Percentiles rank a stretch among this genome's conserved stretches.
These are phyloP conservation scores for Saccharomycopsis hybrid DNA, from an alignment of 1,139 yeast genomes.

Conservation along the genomic window DNA sequence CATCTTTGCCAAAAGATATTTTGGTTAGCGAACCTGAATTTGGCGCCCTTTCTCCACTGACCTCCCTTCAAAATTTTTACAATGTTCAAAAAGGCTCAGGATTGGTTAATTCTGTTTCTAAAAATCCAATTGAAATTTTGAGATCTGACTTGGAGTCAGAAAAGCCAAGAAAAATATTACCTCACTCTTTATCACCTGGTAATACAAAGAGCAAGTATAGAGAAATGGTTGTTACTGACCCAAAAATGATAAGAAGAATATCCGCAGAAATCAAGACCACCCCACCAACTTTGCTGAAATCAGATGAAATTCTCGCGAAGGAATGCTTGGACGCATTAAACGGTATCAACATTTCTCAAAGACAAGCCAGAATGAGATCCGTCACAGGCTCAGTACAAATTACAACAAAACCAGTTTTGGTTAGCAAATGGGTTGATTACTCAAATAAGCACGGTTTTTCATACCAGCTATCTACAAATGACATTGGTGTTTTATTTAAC, in stretches of 20 bases:
- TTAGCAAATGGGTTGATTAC: constrained; percentile 97
- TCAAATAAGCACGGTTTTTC: constrained; percentile 95
- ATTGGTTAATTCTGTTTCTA: constrained; percentile 36
- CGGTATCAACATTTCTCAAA: constrained; percentile 37
- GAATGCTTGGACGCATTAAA: constrained; percentile 38
- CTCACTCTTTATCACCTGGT: constrained; percentile 87
- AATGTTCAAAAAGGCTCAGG: constrained; percentile 62
- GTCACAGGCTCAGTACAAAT: constrained; percentile 23
- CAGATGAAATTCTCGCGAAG: constrained; percentile 36
- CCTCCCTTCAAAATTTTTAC: constrained; percentile 65
- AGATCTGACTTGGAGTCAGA: constrained; percentile 66
- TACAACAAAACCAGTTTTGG: constrained; percentile 60
- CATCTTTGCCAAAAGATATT: constrained; percentile 55
- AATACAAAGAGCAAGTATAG: constrained; percentile 84
- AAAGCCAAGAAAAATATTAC: constrained; percentile 65
- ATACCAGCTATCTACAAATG: constrained; percentile 83
- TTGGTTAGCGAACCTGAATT: constrained; percentile 49
- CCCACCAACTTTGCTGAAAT: constrained; percentile 25
- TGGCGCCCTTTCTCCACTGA: constrained; percentile 30
- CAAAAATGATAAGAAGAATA: constrained; percentile 25
- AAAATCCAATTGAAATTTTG: constrained; percentile 64
- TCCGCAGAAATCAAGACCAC: constrained; percentile 27
- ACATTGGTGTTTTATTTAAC: constrained; percentile 86
- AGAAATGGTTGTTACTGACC: constrained; percentile 43
- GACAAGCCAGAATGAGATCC: constrained; percentile 36